Evolutionary conservation across 2,329 filamentous ascomycete genomes (phyloP).

Genomic region (Fusarium solani-melongenae): DNA sequence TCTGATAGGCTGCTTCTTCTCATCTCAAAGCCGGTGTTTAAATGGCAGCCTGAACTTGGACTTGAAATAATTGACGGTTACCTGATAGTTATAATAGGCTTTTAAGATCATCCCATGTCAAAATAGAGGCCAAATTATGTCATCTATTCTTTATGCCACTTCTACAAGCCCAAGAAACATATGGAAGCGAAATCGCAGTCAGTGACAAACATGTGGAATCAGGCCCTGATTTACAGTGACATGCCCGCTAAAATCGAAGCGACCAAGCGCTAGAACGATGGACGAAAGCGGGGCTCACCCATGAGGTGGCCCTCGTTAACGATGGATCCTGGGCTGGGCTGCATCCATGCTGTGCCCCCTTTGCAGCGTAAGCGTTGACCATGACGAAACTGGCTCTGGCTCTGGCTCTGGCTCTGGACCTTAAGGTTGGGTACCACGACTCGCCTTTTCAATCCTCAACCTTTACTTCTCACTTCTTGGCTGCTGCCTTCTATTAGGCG

Average conservation of each 20-base stretch:
- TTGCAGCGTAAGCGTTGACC: constrained; percentile 41
- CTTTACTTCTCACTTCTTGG: constrained; percentile 10
- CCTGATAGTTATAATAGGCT: neutral
- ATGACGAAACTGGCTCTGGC: constrained; percentile 42
- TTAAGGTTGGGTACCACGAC: constrained; percentile 26
- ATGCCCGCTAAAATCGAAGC: constrained; percentile 10
- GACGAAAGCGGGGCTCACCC: constrained; percentile 32
- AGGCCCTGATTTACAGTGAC: constrained; percentile 15
- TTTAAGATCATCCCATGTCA: neutral
- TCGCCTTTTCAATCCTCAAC: constrained; percentile 23
- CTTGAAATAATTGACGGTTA: neutral
- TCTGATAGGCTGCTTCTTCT: neutral
- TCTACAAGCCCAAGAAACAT: neutral
- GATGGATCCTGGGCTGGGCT: constrained; percentile 11
- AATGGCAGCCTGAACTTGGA: neutral
- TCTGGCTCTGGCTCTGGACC: constrained; percentile 19
- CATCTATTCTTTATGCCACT: neutral
- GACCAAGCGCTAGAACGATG: constrained; percentile 13
- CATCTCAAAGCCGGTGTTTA: neutral
- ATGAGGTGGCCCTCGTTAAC: constrained; percentile 27
- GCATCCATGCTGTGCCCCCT: constrained; percentile 36
- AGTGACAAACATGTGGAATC: neutral
- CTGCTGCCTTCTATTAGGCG: neutral
- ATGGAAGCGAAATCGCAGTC: neutral
- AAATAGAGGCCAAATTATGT: too few species aligned